Evolutionary conservation across 2,329 filamentous ascomycete genomes (phyloP).

Genomic region (Ophiognomonia clavigignenti-juglandacearum): DNA sequence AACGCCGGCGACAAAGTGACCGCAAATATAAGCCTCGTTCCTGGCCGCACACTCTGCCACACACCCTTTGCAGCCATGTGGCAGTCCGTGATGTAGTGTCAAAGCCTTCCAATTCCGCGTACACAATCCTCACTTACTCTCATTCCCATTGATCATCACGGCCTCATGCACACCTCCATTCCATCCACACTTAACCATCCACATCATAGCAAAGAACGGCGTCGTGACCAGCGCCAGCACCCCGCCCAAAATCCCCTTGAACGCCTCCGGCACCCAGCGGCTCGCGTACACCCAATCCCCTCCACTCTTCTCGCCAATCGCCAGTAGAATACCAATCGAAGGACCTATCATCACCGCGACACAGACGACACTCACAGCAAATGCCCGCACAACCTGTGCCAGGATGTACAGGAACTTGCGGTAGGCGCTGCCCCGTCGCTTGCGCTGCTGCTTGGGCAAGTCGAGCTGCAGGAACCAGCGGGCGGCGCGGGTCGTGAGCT

Average conservation of each 20-base stretch:
- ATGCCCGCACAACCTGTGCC: conserved; percentile 30
- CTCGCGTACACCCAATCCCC: conserved; percentile 39
- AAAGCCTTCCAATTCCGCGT: neutral
- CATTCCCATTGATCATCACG: conserved; percentile 21
- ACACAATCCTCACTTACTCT: conserved; percentile 15
- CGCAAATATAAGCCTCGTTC: no score
- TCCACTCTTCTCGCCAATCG: conserved; percentile 29
- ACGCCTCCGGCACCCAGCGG: conserved; percentile 42
- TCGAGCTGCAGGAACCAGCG: conserved; percentile 43
- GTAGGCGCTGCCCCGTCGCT: conserved; percentile 22
- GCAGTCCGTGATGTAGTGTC: no score
- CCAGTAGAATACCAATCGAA: conserved; percentile 37
- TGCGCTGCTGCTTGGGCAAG: conserved; percentile 19
- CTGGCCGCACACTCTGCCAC: no score
- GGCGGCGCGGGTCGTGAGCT: conserved; percentile 18
- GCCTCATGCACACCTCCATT: conserved; percentile 19
- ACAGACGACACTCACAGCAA: conserved; percentile 30
- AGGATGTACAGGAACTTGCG: conserved; percentile 30
- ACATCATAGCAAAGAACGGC: conserved; percentile 43
- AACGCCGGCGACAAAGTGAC: no score
- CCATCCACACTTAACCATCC: conserved; percentile 47
- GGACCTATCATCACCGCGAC: conserved; percentile 41
- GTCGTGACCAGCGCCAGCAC: conserved; percentile 41
- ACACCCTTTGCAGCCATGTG: no score
- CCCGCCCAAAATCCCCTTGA: conserved; percentile 45